A percentile compares a stretch with the other conserved stretches of the same genome.
phyloP scores from a whole-genome alignment of 176 grass and related monocot genomes.

The Musa schizocarpa region DNA sequence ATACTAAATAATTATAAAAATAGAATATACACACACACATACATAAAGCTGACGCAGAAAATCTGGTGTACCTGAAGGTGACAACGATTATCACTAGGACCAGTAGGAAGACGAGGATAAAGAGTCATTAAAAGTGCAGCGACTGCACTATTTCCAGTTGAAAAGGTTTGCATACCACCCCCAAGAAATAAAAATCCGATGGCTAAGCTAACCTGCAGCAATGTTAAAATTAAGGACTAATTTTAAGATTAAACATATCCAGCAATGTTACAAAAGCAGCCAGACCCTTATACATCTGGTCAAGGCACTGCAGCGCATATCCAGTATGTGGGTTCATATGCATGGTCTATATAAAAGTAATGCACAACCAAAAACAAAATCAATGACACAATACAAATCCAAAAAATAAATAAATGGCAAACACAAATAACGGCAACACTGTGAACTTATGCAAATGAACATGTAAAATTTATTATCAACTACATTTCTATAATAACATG shows the following conservation, averaged over 20 bases:
- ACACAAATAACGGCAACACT: too few relatives aligned
- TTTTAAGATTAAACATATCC: neutral
- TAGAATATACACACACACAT: constrained; percentile 11
- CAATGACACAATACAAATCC: too few relatives aligned
- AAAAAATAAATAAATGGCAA: too few relatives aligned
- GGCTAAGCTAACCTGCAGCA: constrained; percentile 72
- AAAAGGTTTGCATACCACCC: constrained; percentile 88
- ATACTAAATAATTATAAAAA: neutral
- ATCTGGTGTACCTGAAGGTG: constrained; percentile 70
- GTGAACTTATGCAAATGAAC: too few relatives aligned
- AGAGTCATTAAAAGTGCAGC: constrained; percentile 77
- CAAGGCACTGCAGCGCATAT: neutral
- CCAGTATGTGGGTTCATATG: neutral
- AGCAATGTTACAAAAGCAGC: neutral
- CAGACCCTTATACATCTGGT: too few relatives aligned
- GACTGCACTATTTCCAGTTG: constrained; percentile 76
- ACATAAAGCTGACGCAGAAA: neutral
- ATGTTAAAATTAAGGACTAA: neutral
- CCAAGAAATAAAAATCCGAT: constrained; percentile 94
- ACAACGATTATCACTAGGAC: constrained; percentile 94
- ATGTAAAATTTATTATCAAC: too few relatives aligned
- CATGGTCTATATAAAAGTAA: too few relatives aligned
- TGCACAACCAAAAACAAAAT: too few relatives aligned
- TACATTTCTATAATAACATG: too few relatives aligned
- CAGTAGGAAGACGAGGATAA: constrained; percentile 89